A percentile compares a stretch with the other conserved stretches of the same genome.
These are phyloP conservation scores for Chrysoporthe puriensis DNA, from an alignment of 2,329 filamentous ascomycete genomes.

Conservation along the genomic window DNA sequence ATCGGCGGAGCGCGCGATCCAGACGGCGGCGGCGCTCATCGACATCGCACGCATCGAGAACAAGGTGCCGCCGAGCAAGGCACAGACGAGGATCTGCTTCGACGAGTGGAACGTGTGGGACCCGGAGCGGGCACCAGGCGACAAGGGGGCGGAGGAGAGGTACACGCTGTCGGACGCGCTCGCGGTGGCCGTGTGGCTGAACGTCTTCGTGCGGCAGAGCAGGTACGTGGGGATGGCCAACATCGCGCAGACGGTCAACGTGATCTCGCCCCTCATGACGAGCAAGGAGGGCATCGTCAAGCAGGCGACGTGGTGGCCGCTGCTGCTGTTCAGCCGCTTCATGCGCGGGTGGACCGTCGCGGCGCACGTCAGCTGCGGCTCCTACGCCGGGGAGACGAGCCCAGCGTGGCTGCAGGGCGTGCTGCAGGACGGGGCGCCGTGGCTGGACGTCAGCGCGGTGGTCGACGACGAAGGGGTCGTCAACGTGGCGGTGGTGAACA, in stretches of 20 bases:
- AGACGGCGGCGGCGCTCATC: constrained; percentile 69
- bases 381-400: constrained; percentile 69
- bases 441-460: constrained; percentile 68
- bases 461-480: constrained; percentile 62
- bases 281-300: constrained; percentile 64
- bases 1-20: constrained; percentile 73
- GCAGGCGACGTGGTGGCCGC: constrained; percentile 77
- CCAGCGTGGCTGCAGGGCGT: constrained; percentile 67
- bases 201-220: constrained; percentile 75
- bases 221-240: constrained; percentile 76
- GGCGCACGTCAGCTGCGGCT: constrained; percentile 63
- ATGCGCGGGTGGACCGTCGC: constrained; percentile 76
- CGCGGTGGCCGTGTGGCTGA: constrained; percentile 75
- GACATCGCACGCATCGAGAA: constrained; percentile 76
- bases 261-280: constrained; percentile 78
- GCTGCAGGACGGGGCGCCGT: constrained; percentile 67
- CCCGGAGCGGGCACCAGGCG: constrained; percentile 70
- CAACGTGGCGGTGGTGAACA: constrained; percentile 74
- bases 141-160: constrained; percentile 71
- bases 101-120: constrained; percentile 90
- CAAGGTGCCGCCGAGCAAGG: constrained; percentile 60
- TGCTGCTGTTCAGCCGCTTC: constrained; percentile 69
- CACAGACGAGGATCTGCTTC: constrained; percentile 73
- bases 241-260: constrained; percentile 78
- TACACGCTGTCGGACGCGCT: constrained; percentile 78